Evolutionary conservation across 2,329 filamentous ascomycete species (phyloP).

Genomic region (Curvularia verruculosa): DNA sequence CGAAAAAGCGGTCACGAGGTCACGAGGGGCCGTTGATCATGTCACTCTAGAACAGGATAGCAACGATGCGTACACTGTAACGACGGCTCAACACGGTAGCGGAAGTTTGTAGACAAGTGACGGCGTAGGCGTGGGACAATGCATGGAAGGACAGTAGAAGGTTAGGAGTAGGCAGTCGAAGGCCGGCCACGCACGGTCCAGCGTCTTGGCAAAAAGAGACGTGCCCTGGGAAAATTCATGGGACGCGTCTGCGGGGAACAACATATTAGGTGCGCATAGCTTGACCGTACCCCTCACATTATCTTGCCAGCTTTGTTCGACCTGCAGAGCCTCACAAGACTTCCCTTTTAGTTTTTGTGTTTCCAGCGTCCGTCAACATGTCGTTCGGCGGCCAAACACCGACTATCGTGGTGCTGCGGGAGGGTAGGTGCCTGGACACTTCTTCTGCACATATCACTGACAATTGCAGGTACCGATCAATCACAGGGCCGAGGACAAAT

Average conservation of each 20-base stretch:
- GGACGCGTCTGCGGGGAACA: constrained; percentile 38
- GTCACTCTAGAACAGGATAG: constrained; percentile 8
- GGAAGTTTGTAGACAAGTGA: constrained; percentile 8
- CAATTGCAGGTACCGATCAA: constrained; percentile 80
- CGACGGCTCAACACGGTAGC: constrained; percentile 22
- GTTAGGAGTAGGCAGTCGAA: constrained; percentile 19
- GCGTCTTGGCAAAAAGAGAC: constrained; percentile 16
- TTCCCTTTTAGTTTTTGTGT: constrained; percentile 6
- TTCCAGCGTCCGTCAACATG: constrained; percentile 62
- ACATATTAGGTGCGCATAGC: constrained; percentile 33
- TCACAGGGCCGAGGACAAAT: constrained; percentile 98
- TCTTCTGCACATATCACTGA: constrained; percentile 27
- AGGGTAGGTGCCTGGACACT: constrained; percentile 68
- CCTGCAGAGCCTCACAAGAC: not conserved
- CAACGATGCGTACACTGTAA: constrained; percentile 7
- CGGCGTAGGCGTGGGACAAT: constrained; percentile 27
- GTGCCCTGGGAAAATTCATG: constrained; percentile 38
- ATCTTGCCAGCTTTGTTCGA: constrained; percentile 6
- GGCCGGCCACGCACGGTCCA: constrained; percentile 21
- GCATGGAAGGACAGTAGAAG: constrained; percentile 39
- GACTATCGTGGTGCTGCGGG: constrained; percentile 97
- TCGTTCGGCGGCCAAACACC: constrained; percentile 97
- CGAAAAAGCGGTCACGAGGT: constrained; percentile 19
- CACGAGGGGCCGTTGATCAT: constrained; percentile 8
- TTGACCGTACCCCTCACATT: constrained; percentile 22